These are phyloP conservation scores for Xylariaceae sp. DNA, from an alignment of 2,329 filamentous ascomycete genomes.

Conservation along the genomic window DNA sequence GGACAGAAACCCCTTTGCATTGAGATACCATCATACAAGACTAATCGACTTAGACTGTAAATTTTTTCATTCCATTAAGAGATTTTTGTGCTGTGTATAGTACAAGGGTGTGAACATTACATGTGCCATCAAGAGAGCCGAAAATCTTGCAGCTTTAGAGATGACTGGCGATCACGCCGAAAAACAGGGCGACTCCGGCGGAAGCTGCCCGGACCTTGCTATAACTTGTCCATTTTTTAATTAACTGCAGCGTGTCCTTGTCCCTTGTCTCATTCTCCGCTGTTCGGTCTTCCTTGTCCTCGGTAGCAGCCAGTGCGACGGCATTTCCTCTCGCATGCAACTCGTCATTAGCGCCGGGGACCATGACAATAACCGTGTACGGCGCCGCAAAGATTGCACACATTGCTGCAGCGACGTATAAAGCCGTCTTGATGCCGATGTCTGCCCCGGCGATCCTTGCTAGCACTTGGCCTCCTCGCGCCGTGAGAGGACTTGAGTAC, in stretches of 20 bases:
- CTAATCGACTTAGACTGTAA: no score
- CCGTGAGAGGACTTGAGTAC: not conserved
- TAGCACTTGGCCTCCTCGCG: not conserved
- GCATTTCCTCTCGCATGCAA: not conserved
- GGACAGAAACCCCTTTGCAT: no score
- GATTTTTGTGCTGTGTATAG: no score
- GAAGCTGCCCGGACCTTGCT: not conserved
- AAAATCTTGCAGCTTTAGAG: no score
- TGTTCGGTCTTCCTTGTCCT: not conserved
- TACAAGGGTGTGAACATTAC: no score
- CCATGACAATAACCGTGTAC: not conserved
- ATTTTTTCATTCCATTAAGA: no score
- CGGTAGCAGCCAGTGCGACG: not conserved
- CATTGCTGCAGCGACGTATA: not conserved
- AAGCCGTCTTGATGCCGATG: not conserved
- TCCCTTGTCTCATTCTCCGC: not conserved
- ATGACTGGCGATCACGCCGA: not conserved
- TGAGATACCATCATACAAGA: no score
- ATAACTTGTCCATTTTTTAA: not conserved
- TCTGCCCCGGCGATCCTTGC: not conserved
- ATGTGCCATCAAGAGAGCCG: no score
- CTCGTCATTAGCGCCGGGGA: not conserved
- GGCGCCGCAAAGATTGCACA: not conserved
- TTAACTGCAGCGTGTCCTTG: not conserved
- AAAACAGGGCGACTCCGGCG: not conserved